phyloP scores from a whole-genome alignment of 495 filamentous ascomycete genomes.

The Xylaria flabelliformis region DNA sequence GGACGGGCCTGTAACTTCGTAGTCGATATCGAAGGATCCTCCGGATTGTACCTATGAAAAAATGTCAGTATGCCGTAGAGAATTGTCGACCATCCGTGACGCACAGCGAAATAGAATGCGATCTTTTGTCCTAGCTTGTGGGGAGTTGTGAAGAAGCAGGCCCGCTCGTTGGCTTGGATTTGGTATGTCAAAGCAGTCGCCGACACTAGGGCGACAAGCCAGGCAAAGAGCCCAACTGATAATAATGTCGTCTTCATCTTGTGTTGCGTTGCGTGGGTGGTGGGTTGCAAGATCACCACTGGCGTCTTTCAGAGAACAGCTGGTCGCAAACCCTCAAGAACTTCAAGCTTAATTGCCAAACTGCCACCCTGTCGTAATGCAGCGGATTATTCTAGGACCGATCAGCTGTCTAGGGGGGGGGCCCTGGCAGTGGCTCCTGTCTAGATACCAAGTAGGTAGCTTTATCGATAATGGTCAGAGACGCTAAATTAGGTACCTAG shows the following conservation, averaged over 20 bases:
- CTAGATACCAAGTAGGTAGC: too few species aligned
- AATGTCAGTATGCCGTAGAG: not conserved
- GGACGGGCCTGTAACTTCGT: constrained; percentile 81
- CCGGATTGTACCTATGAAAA: constrained; percentile 84
- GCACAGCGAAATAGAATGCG: constrained; percentile 97
- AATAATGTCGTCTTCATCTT: constrained; percentile 59
- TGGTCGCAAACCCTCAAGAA: constrained; percentile 34
- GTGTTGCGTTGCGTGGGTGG: constrained; percentile 35
- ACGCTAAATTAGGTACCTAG: too few species aligned
- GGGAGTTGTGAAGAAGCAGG: constrained; percentile 89
- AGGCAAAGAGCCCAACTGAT: constrained; percentile 67
- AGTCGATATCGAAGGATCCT: constrained; percentile 95
- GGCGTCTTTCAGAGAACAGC: constrained; percentile 31
- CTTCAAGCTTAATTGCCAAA: constrained; percentile 6
- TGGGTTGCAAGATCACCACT: constrained; percentile 26
- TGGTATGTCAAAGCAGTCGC: constrained; percentile 96
- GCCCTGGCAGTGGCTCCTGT: too few species aligned
- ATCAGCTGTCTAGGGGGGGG: not conserved
- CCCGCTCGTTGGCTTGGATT: constrained; percentile 85
- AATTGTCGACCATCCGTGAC: constrained; percentile 35
- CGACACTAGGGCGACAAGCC: constrained; percentile 61
- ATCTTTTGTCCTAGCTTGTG: constrained; percentile 82
- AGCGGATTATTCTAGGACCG: constrained; percentile 25
- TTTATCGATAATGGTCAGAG: not conserved
- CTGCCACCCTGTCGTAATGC: constrained; percentile 24